Percentiles rank a stretch among this genome's conserved stretches.
Evolutionary conservation across 805 yeast species (phyloP).

Genomic region (Wickerhamomyces rabaulensis): DNA sequence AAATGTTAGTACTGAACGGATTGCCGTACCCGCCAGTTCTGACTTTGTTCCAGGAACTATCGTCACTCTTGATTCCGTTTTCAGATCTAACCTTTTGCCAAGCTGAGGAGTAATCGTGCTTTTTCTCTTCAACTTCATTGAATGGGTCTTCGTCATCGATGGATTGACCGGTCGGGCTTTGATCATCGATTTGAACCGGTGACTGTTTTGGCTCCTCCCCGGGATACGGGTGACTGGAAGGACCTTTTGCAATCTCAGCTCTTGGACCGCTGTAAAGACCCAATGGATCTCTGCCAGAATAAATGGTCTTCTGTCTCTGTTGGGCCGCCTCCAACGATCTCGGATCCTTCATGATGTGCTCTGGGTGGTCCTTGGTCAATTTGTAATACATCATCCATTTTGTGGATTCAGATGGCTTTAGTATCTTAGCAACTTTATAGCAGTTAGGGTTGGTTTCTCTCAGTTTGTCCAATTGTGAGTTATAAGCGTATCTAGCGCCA

Average conservation of each 20-base stretch:
- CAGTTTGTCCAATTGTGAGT: constrained; percentile 27
- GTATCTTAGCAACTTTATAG: constrained; percentile 23
- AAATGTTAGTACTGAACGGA: neutral
- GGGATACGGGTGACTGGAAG: constrained; percentile 4
- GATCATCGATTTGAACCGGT: neutral
- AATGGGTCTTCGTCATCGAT: constrained; percentile 22
- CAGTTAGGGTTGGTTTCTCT: constrained; percentile 28
- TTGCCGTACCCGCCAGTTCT: constrained; percentile 14
- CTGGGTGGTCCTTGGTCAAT: constrained; percentile 45
- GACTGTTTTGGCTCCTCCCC: neutral
- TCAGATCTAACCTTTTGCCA: constrained; percentile 34
- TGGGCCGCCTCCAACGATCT: constrained; percentile 29
- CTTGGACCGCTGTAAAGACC: constrained; percentile 32
- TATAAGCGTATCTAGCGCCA: constrained; percentile 28
- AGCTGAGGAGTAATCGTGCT: constrained; percentile 22
- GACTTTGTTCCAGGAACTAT: constrained; percentile 26
- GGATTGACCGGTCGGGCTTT: neutral
- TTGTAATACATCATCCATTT: constrained; percentile 50
- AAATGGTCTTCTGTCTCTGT: constrained; percentile 20
- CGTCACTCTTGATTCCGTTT: constrained; percentile 13
- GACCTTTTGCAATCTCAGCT: constrained; percentile 9
- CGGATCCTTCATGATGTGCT: constrained; percentile 53
- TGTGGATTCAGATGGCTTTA: constrained; percentile 29
- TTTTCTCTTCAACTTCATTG: constrained; percentile 2
- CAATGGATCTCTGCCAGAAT: constrained; percentile 33